These are phyloP conservation scores for Hyphodiscus sp. DNA, from an alignment of 2,329 filamentous ascomycete genomes.

Conservation along the genomic window DNA sequence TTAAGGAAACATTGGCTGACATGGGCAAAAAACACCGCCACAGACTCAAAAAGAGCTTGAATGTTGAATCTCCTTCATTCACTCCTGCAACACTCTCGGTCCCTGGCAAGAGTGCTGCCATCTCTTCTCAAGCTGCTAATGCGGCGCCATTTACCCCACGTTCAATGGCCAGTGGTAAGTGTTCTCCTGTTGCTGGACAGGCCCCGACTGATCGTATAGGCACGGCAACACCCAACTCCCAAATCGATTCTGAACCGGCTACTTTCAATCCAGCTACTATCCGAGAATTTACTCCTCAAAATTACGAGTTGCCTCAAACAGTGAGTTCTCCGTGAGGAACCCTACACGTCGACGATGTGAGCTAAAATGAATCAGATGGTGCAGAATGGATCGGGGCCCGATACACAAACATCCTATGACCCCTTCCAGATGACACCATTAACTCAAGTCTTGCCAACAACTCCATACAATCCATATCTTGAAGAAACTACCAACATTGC, in stretches of 20 bases:
- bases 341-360: neutral
- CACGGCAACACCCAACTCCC: conserved; percentile 26
- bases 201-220: conserved; percentile 21
- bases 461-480: conserved; percentile 69
- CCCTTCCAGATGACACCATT: conserved; percentile 57
- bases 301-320: conserved; percentile 44
- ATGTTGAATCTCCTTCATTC: conserved; percentile 94
- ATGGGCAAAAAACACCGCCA: conserved; percentile 3
- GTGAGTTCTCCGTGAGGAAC: conserved; percentile 31
- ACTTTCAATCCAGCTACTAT: conserved; percentile 51
- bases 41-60: conserved; percentile 69
- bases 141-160: conserved; percentile 81
- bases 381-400: conserved; percentile 43
- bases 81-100: conserved; percentile 57
- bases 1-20: neutral
- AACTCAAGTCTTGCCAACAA: conserved; percentile 41
- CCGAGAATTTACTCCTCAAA: conserved; percentile 53
- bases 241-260: conserved; percentile 31
- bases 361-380: conserved; percentile 26
- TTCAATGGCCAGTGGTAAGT: conserved; percentile 35
- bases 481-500: conserved; percentile 57
- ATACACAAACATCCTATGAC: conserved; percentile 49
- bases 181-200: neutral
- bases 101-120: conserved; percentile 59
- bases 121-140: conserved; percentile 85